phyloP scores from a whole-genome alignment of 2,329 filamentous ascomycete genomes.

The Thelonectria discophora region DNA sequence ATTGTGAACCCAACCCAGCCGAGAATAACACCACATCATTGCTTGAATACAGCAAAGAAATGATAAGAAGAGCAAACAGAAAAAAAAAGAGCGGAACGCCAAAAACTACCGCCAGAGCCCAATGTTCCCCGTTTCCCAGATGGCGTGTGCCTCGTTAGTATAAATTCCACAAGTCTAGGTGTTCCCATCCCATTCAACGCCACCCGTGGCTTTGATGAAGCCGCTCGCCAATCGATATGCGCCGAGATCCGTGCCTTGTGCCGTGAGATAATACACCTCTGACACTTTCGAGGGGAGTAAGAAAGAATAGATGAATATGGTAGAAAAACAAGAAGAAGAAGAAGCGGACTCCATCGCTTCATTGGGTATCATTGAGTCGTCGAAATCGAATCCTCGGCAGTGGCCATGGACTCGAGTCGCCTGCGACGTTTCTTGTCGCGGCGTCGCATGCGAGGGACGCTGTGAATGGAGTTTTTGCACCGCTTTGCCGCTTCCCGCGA shows the following conservation, averaged over 20 bases:
- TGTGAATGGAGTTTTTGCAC: constrained; percentile 38
- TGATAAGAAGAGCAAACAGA: background rate
- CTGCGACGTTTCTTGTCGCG: constrained; percentile 37
- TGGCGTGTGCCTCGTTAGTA: constrained; percentile 32
- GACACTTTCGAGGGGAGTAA: background rate
- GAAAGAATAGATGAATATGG: background rate
- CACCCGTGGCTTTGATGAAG: constrained; percentile 21
- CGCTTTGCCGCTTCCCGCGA: constrained; percentile 38
- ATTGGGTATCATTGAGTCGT: constrained; percentile 12
- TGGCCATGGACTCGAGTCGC: constrained; percentile 18
- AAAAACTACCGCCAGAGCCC: constrained; percentile 7
- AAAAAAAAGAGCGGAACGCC: background rate
- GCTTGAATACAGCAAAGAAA: background rate
- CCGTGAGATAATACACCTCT: constrained; percentile 13
- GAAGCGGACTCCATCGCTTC: constrained; percentile 8
- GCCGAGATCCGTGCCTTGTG: constrained; percentile 21
- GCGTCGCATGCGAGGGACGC: constrained; percentile 40
- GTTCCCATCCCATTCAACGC: constrained; percentile 31
- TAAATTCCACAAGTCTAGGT: constrained; percentile 22
- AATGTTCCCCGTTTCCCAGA: constrained; percentile 17
- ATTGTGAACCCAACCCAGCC: background rate
- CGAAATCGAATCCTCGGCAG: constrained; percentile 2
- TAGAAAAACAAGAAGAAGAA: background rate
- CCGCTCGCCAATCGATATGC: constrained; percentile 10
- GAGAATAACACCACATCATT: background rate